Conservation (phyloP, 73 alveolate species). For the Tetrahymena elliotti region DNA sequence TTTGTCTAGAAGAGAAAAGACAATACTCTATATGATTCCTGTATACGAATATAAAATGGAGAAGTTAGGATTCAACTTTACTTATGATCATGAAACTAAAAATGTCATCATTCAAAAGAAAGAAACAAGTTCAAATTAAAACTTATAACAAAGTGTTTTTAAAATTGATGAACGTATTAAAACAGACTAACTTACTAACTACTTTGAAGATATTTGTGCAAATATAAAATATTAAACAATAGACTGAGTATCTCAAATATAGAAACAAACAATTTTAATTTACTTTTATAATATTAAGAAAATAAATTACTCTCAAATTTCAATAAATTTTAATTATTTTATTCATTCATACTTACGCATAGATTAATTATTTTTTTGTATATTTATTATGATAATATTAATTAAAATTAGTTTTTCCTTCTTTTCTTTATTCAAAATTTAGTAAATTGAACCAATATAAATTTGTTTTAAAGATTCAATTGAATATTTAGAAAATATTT, state of each 20-base stretch:
- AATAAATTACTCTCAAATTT: too few relatives aligned
- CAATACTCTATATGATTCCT: background rate
- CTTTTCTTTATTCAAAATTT: too few relatives aligned
- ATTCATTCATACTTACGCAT: too few relatives aligned
- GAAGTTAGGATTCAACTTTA: background rate
- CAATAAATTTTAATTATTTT: too few relatives aligned
- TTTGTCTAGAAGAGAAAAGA: background rate
- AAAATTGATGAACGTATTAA: background rate
- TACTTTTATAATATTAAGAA: background rate
- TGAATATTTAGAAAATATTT: too few relatives aligned
- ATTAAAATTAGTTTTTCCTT: too few relatives aligned
- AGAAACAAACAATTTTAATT: too few relatives aligned
- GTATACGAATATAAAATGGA: background rate
- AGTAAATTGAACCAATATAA: too few relatives aligned
- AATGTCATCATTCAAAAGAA: background rate
- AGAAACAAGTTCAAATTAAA: background rate
- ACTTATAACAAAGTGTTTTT: background rate
- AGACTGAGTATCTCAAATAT: background rate
- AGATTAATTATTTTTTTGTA: too few relatives aligned
- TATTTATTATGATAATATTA: too few relatives aligned
- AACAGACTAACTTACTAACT: background rate
- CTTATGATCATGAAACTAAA: background rate
- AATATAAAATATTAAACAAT: background rate
- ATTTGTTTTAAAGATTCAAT: too few relatives aligned
- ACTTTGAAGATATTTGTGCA: background rate